Evolutionary conservation across 106 monocot genomes (phyloP), one percentile per base, ranked within the genome.

Genomic region (Dendrobium officinale): DNA sequence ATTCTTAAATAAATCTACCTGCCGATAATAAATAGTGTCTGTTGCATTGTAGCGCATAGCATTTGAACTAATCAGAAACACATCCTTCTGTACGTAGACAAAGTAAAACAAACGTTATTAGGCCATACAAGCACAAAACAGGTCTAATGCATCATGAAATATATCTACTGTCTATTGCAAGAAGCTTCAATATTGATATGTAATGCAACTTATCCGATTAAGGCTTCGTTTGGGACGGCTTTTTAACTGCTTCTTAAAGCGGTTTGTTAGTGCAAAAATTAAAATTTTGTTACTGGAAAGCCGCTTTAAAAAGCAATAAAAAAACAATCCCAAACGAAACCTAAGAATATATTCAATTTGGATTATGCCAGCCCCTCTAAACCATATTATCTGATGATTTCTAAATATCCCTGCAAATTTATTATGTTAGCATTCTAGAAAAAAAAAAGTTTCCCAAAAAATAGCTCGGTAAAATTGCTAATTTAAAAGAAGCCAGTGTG

Each of bases 31-130:
- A 24, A 90, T 87, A 15, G 93, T 88, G 54, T 84, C 78, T 40
- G 92, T 77, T 70, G 92, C 42, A 90, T 93, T 93, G 77, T 93
- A 93, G 6, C 61, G 67, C 90, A 90, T 88, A n/a, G 92, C 90
- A 81, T 93, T 93, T 51, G 90, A 85, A 78, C 85, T 81, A 72
- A 93, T 88, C 55, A 93, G 83, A 55, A 90, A 83, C 20, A 93
- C 82, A 81, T 93, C 92, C 73, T 80, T 84, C 92, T 92, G 92
- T 82, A 44, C 44, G 74, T 0, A n/a, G 72, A 44, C 20, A 74
- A 7, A 70, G 37, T 7, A 37, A 33, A 70, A 2, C 33, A 37
- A 70, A 70, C 15, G 37, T 37, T 70, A 70, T 33, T 13, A 70
- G 13, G 29, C 70, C 4, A 70, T 3, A 29, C 29, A 70, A 70